These are phyloP conservation scores for Aristolochia californica DNA, from an alignment of 164 flowering plant species.

Conservation along the genomic window DNA sequence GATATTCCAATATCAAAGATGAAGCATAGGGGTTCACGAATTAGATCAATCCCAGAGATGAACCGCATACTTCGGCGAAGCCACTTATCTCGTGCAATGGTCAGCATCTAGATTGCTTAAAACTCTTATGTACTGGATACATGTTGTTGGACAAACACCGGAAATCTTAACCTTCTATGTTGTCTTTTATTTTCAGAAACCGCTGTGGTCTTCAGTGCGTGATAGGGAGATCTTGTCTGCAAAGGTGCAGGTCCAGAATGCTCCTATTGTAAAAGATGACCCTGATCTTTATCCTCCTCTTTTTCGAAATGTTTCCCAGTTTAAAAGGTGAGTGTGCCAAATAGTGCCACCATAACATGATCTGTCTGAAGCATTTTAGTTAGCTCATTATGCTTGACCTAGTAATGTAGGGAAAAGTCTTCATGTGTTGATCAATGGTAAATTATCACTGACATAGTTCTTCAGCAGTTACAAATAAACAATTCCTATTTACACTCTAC, in stretches of 20 bases:
- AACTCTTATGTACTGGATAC: neutral
- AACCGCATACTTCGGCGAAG: constrained; percentile 2
- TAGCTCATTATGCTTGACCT: too few species aligned
- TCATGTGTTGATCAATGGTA: too few species aligned
- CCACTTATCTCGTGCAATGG: constrained; percentile 3
- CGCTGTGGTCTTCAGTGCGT: constrained; percentile 8
- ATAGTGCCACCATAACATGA: neutral
- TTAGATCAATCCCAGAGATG: constrained; percentile 5
- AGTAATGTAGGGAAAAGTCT: too few species aligned
- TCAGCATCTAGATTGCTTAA: neutral
- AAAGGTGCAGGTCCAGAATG: constrained; percentile 10
- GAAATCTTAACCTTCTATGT: neutral
- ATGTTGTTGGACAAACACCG: neutral
- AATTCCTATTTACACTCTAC: too few species aligned
- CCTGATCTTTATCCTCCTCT: constrained; percentile 8
- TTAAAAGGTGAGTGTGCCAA: constrained; percentile 6
- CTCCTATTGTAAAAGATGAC: constrained; percentile 8
- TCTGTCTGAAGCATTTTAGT: too few species aligned
- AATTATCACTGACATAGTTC: too few species aligned
- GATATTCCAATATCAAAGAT: constrained; percentile 6
- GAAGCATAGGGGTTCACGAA: constrained; percentile 4
- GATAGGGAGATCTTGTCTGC: constrained; percentile 11
- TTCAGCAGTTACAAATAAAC: too few species aligned
- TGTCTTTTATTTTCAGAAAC: constrained; percentile 7
- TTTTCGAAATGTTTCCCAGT: constrained; percentile 13